Conservation (phyloP, 1,139 yeast species). For the Candida sojae region DNA sequence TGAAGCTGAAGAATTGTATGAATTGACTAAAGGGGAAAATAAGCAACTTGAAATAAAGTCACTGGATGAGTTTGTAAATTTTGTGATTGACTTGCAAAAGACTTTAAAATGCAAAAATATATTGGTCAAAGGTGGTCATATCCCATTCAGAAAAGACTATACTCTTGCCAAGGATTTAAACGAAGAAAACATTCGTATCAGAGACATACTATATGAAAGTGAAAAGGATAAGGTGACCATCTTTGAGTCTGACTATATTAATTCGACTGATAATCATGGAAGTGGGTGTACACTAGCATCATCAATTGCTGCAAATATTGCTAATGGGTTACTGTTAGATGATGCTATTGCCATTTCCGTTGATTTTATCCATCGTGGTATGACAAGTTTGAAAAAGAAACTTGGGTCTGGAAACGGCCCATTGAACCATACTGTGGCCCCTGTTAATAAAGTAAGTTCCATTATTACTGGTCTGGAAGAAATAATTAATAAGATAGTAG, state of each 20-base stretch:
- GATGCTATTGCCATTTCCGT: conserved; percentile 59
- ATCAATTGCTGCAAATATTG: conserved; percentile 75
- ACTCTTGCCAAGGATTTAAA: conserved; percentile 17
- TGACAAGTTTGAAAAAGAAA: conserved; percentile 33
- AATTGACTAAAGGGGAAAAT: conserved; percentile 15
- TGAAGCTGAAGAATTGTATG: conserved; percentile 56
- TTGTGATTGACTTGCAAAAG: conserved; percentile 47
- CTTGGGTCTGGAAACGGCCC: conserved; percentile 75
- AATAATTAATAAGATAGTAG: background rate
- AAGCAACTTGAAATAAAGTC: conserved; percentile 9
- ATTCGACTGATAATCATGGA: conserved; percentile 72
- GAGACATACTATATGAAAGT: conserved; percentile 64
- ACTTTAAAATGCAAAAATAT: conserved; percentile 53
- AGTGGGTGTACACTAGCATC: conserved; percentile 91
- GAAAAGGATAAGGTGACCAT: conserved; percentile 35
- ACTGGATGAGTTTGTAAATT: conserved; percentile 17
- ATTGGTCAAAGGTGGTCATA: conserved; percentile 82
- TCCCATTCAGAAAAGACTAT: conserved; percentile 45
- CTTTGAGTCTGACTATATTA: conserved; percentile 51
- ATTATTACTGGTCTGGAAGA: conserved; percentile 10
- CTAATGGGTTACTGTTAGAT: conserved; percentile 47
- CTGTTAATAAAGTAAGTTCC: conserved; percentile 15
- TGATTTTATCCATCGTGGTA: conserved; percentile 68
- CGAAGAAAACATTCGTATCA: conserved; percentile 28
- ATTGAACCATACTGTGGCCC: conserved; percentile 53